phyloP scores from a whole-genome alignment of 306 rosid species.

The Vigna unguiculata region DNA sequence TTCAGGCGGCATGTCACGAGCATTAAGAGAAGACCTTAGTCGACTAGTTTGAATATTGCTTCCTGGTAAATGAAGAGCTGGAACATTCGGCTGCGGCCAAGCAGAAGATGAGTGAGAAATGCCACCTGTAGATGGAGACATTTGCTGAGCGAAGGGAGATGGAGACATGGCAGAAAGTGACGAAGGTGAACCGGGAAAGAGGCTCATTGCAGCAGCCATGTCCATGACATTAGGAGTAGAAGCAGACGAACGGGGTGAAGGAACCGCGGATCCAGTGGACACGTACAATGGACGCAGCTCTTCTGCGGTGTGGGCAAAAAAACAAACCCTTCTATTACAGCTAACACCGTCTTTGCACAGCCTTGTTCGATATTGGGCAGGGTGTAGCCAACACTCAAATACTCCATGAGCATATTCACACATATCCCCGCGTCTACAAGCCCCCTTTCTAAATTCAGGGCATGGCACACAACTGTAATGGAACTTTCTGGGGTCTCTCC shows the following conservation, averaged over 20 bases:
- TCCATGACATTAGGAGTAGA: constrained; percentile 85
- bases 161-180: constrained; percentile 77
- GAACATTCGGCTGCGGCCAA: constrained; percentile 92
- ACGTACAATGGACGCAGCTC: constrained; percentile 85
- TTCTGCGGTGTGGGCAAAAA: constrained; percentile 79
- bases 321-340: constrained; percentile 85
- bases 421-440: constrained; percentile 91
- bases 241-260: constrained; percentile 76
- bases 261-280: constrained; percentile 89
- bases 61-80: constrained; percentile 85
- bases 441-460: constrained; percentile 91
- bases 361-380: constrained; percentile 92
- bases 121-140: constrained; percentile 80
- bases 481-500: constrained; percentile 91
- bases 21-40: constrained; percentile 83
- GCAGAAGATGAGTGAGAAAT: constrained; percentile 58
- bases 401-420: constrained; percentile 98
- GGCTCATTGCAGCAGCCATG: constrained; percentile 91
- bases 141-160: constrained; percentile 75
- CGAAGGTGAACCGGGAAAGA: constrained; percentile 83
- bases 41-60: constrained; percentile 87
- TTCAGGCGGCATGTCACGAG: constrained; percentile 72
- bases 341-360: constrained; percentile 88
- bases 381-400: constrained; percentile 96
- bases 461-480: constrained; percentile 96